Evolutionary conservation across 2,329 filamentous ascomycete genomes (phyloP), one percentile per base, ranked within the genome.

Genomic region (Colletotrichum sp.): DNA sequence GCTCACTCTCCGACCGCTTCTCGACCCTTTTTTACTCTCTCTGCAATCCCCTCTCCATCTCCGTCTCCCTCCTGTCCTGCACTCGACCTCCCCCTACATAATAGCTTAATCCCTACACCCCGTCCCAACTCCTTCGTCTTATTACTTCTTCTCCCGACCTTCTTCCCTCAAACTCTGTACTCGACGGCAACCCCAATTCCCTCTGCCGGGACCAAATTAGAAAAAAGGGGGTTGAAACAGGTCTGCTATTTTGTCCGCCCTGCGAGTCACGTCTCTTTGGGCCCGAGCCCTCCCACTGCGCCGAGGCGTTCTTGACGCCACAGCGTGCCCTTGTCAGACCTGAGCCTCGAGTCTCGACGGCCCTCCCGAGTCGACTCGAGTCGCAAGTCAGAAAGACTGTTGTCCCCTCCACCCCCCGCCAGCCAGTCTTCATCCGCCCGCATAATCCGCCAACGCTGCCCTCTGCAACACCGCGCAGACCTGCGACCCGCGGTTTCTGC

Each of bases 211-310:
- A 72, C 74, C 34, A 65, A 68, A 34, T 69, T 74, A 65, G 65
- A 73, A 73, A 43, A 75, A 67, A 72, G 69, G 73, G 73, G 73
- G 70, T 75, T 73, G 73, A 73, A 76, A 71, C 70, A 77, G 48
- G 64, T 56, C 73, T 76, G 56, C 75, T 75, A 75, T 79, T 79
- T 79, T 79, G 78, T 79, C 72, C 60, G 78, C 71, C 65, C 72
- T 72, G 68, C 73, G 71, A 74, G 72, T 62, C 74, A 75, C 68
- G 76, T 70, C 65, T 73, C 61, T 55, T 67, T 73, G 76, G 76
- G 76, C 76, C 73, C 61, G 69, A 76, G 76, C 76, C 76, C 76
- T 69, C 68, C 55, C 64, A 68, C 70, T 39, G 25, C 78, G 74
- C 75, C 71, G 69, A 78, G 78, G 78, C 78, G 78, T 79, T 72